Conservation (phyloP, 306 rosid species). For the Casuarina glauca region DNA sequence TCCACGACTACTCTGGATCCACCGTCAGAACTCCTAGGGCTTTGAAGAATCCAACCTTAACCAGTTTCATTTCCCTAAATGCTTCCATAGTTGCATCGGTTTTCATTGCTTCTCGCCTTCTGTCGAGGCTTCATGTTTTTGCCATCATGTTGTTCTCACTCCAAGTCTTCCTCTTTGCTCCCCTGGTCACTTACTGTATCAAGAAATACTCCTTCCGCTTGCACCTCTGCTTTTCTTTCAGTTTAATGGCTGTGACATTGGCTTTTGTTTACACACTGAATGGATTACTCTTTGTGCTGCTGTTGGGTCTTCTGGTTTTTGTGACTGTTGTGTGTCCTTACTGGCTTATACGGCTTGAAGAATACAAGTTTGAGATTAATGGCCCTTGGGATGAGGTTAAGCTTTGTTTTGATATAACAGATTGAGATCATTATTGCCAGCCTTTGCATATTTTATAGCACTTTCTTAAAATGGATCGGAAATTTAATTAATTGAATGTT, state of each 20-base stretch:
- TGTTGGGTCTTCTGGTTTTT: conserved; percentile 67
- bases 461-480: neutral
- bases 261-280: conserved; percentile 62
- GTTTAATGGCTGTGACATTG: conserved; percentile 58
- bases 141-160: conserved; percentile 81
- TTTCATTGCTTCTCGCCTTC: conserved; percentile 82
- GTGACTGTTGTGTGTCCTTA: conserved; percentile 81
- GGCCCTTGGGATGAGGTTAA: conserved; percentile 99
- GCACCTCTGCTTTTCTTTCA: conserved; percentile 69
- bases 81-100: conserved; percentile 93
- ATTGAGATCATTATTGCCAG: conserved; percentile 38
- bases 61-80: conserved; percentile 81
- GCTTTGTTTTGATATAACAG: conserved; percentile 90
- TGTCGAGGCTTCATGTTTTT: conserved; percentile 81
- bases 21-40: conserved; percentile 63
- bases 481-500: too few relatives aligned
- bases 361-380: conserved; percentile 86
- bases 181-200: conserved; percentile 71
- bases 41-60: conserved; percentile 61
- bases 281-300: conserved; percentile 51
- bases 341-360: conserved; percentile 88
- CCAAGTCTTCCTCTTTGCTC: conserved; percentile 90
- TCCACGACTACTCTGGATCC: conserved; percentile 90
- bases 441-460: neutral
- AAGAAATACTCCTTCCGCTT: conserved; percentile 67